A percentile compares a stretch with the other conserved stretches of the same genome.
Evolutionary conservation across 352 stramenopile species (phyloP).

Genomic region (Phytopythium boreale): DNA sequence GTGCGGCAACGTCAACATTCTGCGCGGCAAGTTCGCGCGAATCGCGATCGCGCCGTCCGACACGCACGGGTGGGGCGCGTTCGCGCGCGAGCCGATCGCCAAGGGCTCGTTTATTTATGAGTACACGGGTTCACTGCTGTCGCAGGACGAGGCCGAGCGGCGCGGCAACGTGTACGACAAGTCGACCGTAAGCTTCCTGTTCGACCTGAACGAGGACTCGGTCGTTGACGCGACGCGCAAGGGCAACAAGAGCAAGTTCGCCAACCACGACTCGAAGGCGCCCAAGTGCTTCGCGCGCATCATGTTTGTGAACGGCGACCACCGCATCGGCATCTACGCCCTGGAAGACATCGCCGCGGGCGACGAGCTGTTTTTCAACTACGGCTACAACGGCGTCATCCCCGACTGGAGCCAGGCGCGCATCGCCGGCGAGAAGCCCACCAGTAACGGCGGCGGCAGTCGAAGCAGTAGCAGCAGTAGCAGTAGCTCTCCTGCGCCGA

Average conservation of each 20-base stretch:
- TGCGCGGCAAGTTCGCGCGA: conserved; percentile 45
- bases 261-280: conserved; percentile 78
- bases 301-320: conserved; percentile 90
- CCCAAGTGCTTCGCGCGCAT: conserved; percentile 88
- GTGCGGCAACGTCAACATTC: conserved; percentile 72
- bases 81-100: conserved; percentile 46
- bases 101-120: conserved; percentile 80
- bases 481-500: neutral
- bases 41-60: conserved; percentile 55
- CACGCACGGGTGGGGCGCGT: conserved; percentile 78
- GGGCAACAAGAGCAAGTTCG: conserved; percentile 96
- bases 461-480: neutral
- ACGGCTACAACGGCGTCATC: conserved; percentile 78
- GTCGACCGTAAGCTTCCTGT: conserved; percentile 90
- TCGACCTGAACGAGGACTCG: conserved; percentile 92
- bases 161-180: conserved; percentile 90
- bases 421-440: conserved; percentile 26
- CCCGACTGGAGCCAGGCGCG: conserved; percentile 76
- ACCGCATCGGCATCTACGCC: conserved; percentile 93
- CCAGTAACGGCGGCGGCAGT: neutral
- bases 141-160: conserved; percentile 85
- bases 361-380: conserved; percentile 87
- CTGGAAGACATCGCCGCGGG: conserved; percentile 82
- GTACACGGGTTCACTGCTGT: conserved; percentile 90
- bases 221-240: conserved; percentile 93